These are phyloP conservation scores for Paramecium tetraurelia DNA, from an alignment of 73 alveolate genomes.

Conservation along the genomic window DNA sequence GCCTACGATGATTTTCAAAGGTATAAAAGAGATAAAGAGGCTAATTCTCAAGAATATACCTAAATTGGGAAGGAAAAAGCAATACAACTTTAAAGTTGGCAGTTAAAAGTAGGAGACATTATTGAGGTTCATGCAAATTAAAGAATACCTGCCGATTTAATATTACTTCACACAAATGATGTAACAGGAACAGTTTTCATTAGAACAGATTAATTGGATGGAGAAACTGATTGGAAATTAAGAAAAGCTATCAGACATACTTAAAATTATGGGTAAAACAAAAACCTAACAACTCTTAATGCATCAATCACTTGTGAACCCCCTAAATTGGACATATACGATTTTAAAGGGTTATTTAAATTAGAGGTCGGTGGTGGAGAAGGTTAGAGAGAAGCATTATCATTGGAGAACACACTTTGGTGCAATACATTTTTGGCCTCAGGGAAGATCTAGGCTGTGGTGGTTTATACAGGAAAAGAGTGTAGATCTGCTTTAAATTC, in stretches of 20 bases:
- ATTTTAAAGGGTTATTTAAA: conserved; percentile 74
- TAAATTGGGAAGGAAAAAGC: conserved; percentile 37
- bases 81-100: background rate
- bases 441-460: conserved; percentile 81
- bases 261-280: conserved; percentile 65
- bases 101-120: conserved; percentile 58
- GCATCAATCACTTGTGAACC: conserved; percentile 73
- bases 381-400: conserved; percentile 81
- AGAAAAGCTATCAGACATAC: conserved; percentile 82
- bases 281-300: conserved; percentile 46
- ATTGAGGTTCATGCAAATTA: conserved; percentile 73
- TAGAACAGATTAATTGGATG: conserved; percentile 89
- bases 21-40: conserved; percentile 83
- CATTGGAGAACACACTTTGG: conserved; percentile 95
- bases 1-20: conserved; percentile 90
- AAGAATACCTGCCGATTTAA: conserved; percentile 93
- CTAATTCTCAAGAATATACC: conserved; percentile 73
- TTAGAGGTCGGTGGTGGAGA: conserved; percentile 63
- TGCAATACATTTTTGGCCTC: conserved; percentile 90
- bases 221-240: conserved; percentile 95
- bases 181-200: conserved; percentile 79
- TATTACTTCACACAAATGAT: conserved; percentile 86
- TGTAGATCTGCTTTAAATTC: conserved; percentile 87
- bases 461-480: conserved; percentile 87
- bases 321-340: conserved; percentile 77